These are phyloP conservation scores for Leptomonas pyrrhocoris DNA, from an alignment of 208 protist genomes.

Conservation along the genomic window DNA sequence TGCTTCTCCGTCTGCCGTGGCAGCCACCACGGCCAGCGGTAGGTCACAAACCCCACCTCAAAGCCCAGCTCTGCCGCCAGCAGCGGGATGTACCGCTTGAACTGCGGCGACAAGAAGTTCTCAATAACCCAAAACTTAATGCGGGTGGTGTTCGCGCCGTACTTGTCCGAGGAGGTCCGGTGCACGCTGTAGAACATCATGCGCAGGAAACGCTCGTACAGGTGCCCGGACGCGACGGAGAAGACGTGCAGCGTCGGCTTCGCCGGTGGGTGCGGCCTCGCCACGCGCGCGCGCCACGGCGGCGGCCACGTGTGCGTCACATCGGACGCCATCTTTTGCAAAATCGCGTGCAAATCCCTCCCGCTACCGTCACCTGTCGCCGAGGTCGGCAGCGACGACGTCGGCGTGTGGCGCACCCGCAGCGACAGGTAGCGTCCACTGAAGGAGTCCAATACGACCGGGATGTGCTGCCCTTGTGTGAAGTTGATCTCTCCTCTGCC, in stretches of 20 bases:
- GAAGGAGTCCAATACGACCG: slow-evolving; percentile 67
- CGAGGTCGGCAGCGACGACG: background rate
- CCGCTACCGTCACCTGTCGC: background rate
- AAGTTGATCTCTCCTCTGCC: slow-evolving; percentile 11
- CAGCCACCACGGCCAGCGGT: slow-evolving; percentile 99
- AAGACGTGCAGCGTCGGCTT: slow-evolving; percentile 98
- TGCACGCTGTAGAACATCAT: slow-evolving; percentile 99
- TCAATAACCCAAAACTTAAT: slow-evolving; percentile 99
- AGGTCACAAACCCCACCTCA: slow-evolving; percentile 95
- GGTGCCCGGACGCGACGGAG: slow-evolving; percentile 96
- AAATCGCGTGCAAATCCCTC: slow-evolving; percentile 9
- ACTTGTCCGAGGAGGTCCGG: slow-evolving; percentile 83
- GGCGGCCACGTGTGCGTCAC: slow-evolving; percentile 40
- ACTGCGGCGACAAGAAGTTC: slow-evolving; percentile 97
- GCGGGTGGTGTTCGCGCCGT: slow-evolving; percentile 70
- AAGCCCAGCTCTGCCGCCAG: slow-evolving; percentile 93
- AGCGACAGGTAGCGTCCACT: slow-evolving; percentile 43
- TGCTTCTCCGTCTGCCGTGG: slow-evolving; percentile 97
- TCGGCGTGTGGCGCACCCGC: slow-evolving; percentile 11
- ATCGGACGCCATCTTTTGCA: slow-evolving; percentile 28
- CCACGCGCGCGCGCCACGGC: background rate
- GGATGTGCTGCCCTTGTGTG: slow-evolving; percentile 37
- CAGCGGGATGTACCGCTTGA: slow-evolving; percentile 93
- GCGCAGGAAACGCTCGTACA: slow-evolving; percentile 98
- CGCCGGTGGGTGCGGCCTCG: slow-evolving; percentile 24